phyloP scores from a whole-genome alignment of 2,329 filamentous ascomycete genomes.

The Stachybotrys echinatus region DNA sequence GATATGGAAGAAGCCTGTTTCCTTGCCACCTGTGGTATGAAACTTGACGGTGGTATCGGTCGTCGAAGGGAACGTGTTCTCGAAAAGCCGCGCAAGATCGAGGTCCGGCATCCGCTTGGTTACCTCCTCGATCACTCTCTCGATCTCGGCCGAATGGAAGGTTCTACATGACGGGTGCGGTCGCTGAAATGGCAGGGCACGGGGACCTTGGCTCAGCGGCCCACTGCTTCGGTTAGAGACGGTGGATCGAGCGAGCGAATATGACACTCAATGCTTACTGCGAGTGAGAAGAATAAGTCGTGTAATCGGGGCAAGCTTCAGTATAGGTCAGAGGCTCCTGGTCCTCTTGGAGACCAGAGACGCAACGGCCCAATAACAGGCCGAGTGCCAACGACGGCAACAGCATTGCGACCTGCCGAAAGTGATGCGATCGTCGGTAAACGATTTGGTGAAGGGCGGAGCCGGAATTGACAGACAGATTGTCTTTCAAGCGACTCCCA shows the following conservation, averaged over 20 bases:
- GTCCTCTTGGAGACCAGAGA: neutral
- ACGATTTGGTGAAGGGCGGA: no score
- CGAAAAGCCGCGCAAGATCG: constrained; percentile 87
- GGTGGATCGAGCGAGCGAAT: neutral
- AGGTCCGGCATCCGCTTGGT: constrained; percentile 75
- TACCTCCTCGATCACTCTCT: constrained; percentile 80
- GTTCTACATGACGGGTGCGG: constrained; percentile 79
- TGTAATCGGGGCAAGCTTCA: constrained; percentile 35
- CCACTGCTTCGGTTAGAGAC: constrained; percentile 41
- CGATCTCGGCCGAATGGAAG: constrained; percentile 80
- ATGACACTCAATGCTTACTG: constrained; percentile 32
- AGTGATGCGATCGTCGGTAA: no score
- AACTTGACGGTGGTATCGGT: constrained; percentile 87
- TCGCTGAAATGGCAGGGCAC: constrained; percentile 79
- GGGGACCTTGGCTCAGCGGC: constrained; percentile 74
- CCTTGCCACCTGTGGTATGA: constrained; percentile 61
- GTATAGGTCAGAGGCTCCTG: constrained; percentile 19
- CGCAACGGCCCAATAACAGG: constrained; percentile 12
- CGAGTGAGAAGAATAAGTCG: constrained; percentile 28
- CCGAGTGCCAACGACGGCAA: constrained; percentile 17
- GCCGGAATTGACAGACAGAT: no score
- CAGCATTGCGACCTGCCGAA: constrained; percentile 18
- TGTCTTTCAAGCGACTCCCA: no score
- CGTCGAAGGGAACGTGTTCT: constrained; percentile 85
- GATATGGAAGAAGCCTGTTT: constrained; percentile 29